Conservation (phyloP, 208 protist species). For the Herpetomonas tarakana region DNA sequence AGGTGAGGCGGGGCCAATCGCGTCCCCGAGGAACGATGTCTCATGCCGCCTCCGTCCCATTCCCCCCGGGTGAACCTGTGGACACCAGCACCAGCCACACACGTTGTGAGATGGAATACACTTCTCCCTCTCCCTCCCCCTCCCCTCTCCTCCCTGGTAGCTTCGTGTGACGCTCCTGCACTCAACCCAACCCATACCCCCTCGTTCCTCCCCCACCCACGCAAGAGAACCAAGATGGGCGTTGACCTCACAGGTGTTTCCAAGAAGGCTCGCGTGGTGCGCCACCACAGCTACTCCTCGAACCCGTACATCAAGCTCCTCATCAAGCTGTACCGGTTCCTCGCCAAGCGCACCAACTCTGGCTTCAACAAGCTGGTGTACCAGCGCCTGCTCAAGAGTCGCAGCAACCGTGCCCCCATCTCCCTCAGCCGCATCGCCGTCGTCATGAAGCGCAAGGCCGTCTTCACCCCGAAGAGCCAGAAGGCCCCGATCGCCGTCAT, state of each 20-base stretch:
- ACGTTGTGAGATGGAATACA: too few species aligned
- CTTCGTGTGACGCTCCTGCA: conserved; percentile 25
- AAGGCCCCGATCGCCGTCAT: conserved; percentile 96
- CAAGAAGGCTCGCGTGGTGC: conserved; percentile 90
- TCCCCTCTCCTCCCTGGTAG: too few species aligned
- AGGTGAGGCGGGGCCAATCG: too few species aligned
- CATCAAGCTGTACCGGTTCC: conserved; percentile 99
- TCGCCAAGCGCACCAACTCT: conserved; percentile 97
- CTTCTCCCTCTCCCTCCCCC: too few species aligned
- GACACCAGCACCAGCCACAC: too few species aligned
- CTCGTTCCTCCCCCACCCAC: conserved; percentile 94
- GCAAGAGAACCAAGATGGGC: conserved; percentile 75
- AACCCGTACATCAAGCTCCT: conserved; percentile 98
- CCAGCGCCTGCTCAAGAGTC: conserved; percentile 95
- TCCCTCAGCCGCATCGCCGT: conserved; percentile 96
- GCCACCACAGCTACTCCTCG: conserved; percentile 93
- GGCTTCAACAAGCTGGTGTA: conserved; percentile 99
- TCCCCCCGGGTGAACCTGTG: too few species aligned
- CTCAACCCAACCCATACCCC: conserved; percentile 92
- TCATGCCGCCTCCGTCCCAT: too few species aligned
- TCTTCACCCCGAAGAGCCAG: conserved; percentile 75
- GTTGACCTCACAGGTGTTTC: conserved; percentile 89
- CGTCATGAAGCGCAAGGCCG: conserved; percentile 90
- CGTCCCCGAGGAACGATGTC: too few species aligned
- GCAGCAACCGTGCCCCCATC: conserved; percentile 96